These are phyloP conservation scores for Aspergillus sp. DNA, from an alignment of 2,329 filamentous ascomycete genomes.

Conservation along the genomic window DNA sequence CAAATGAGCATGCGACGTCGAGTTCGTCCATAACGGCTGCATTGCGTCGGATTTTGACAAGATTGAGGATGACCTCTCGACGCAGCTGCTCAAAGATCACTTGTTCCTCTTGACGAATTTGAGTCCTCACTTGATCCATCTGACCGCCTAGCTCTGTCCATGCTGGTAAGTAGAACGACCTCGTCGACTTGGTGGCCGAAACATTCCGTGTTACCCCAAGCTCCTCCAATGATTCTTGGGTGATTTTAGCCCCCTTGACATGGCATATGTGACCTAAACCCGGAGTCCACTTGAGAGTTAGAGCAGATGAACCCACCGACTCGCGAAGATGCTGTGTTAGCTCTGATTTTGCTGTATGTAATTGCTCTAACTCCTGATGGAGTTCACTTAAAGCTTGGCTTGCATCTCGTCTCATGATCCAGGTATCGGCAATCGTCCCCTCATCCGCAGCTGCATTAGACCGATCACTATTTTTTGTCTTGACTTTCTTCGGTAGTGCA, in stretches of 20 bases:
- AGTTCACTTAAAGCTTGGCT: constrained; percentile 66
- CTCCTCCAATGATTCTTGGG: constrained; percentile 46
- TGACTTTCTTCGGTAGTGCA: constrained; percentile 56
- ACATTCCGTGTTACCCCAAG: constrained; percentile 59
- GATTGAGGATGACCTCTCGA: constrained; percentile 72
- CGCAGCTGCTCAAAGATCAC: constrained; percentile 75
- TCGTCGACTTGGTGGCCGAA: constrained; percentile 78
- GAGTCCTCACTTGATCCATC: constrained; percentile 74
- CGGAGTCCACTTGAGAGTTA: constrained; percentile 84
- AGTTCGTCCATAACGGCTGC: constrained; percentile 90
- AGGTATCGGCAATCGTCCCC: constrained; percentile 53
- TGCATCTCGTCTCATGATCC: constrained; percentile 67
- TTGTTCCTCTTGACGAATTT: constrained; percentile 82
- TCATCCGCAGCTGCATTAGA: constrained; percentile 37
- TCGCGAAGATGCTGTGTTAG: constrained; percentile 65
- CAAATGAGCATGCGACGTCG: constrained; percentile 85
- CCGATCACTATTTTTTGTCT: constrained; percentile 31
- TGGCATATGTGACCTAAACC: constrained; percentile 88
- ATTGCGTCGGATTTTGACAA: constrained; percentile 85
- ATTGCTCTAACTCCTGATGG: constrained; percentile 65
- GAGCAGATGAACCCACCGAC: constrained; percentile 61
- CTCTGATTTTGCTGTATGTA: constrained; percentile 61
- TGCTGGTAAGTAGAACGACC: constrained; percentile 77
- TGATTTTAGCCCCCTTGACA: constrained; percentile 75
- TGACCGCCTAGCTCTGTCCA: constrained; percentile 81